phyloP scores from a whole-genome alignment of 345 rosid species.

The Raphanus raphanistrum region DNA sequence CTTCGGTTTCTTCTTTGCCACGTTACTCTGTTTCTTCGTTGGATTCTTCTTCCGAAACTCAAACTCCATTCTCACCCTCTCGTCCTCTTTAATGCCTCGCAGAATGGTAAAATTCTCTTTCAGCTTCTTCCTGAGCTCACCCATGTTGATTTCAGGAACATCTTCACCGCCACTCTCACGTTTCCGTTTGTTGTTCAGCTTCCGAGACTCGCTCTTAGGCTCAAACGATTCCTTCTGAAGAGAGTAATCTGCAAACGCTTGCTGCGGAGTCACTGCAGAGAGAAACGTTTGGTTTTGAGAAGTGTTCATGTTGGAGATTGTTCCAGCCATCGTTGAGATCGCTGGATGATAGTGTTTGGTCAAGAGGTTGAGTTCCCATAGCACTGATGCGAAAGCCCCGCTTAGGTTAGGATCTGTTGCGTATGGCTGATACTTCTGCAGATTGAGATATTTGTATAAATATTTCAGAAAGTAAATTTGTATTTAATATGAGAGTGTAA shows the following conservation, averaged over 20 bases:
- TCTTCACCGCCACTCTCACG: conserved; percentile 35
- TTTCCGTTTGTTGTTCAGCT: conserved; percentile 58
- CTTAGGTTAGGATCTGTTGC: conserved; percentile 83
- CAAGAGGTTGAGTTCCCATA: not conserved
- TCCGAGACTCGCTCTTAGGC: conserved; percentile 36
- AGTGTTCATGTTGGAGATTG: conserved; percentile 46
- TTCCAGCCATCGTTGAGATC: not conserved
- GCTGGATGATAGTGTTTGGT: not conserved
- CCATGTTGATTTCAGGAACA: conserved; percentile 41
- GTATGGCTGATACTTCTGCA: conserved; percentile 86
- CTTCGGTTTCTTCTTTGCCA: conserved; percentile 41
- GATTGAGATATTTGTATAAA: not conserved
- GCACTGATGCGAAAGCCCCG: conserved; percentile 86
- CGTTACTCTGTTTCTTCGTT: conserved; percentile 40
- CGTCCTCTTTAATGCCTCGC: conserved; percentile 55
- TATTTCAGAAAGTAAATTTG: not conserved
- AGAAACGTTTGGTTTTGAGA: conserved; percentile 63
- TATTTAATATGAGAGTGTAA: not conserved
- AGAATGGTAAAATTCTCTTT: conserved; percentile 55
- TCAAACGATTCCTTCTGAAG: conserved; percentile 60
- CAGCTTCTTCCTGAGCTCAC: conserved; percentile 54
- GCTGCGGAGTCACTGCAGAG: conserved; percentile 59
- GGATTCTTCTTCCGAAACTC: conserved; percentile 43
- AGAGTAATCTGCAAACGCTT: conserved; percentile 65
- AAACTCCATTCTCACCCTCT: conserved; percentile 53